Conservation (phyloP, 139 green algal species). For the Astrephomene gubernaculifera region DNA sequence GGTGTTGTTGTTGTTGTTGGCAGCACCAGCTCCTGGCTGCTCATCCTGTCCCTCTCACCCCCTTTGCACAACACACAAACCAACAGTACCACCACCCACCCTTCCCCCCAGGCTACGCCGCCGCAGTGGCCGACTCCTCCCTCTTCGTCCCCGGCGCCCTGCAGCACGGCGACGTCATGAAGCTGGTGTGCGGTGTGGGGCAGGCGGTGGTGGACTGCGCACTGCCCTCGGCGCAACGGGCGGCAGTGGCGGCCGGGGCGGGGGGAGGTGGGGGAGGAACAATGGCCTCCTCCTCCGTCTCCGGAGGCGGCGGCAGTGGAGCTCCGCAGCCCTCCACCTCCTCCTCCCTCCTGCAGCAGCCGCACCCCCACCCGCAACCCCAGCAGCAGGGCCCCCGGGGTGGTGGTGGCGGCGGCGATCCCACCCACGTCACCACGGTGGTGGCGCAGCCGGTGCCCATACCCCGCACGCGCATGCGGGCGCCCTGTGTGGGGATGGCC, state of each 20-base stretch:
- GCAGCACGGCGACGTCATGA: constrained; percentile 29
- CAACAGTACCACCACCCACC: background rate
- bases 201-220: constrained; percentile 12
- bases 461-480: constrained; percentile 14
- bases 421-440: constrained; percentile 24
- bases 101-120: background rate
- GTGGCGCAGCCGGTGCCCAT: constrained; percentile 9
- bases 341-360: background rate
- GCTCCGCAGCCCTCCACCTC: background rate
- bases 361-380: background rate
- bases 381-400: background rate
- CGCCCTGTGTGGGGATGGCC: constrained; percentile 7
- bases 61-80: too few species aligned
- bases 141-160: background rate
- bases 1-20: too few species aligned
- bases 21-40: too few species aligned
- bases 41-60: too few species aligned
- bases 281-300: background rate
- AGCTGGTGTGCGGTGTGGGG: constrained; percentile 24
- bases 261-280: background rate
- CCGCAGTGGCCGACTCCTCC: background rate
- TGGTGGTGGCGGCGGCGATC: background rate
- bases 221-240: background rate
- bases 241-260: background rate
- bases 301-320: background rate